Conservation (phyloP, 139 green algal species). For the Haematococcus lacustris region DNA sequence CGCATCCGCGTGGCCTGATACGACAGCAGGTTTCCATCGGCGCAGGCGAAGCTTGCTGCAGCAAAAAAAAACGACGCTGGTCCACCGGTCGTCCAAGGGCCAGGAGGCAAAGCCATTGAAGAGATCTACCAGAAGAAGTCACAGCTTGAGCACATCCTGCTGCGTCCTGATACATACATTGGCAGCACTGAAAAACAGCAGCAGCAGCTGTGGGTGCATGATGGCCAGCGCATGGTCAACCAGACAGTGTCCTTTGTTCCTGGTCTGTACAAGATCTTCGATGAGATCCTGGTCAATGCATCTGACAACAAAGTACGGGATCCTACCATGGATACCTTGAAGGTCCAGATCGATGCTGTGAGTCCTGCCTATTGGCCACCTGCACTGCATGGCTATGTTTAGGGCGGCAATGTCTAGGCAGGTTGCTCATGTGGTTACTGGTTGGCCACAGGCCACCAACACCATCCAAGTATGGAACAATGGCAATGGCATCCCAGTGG, state of each 20-base stretch:
- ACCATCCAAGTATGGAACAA: conserved; percentile 92
- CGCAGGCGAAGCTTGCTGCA: too few species aligned
- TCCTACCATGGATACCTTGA: conserved; percentile 83
- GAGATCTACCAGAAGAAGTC: conserved; percentile 98
- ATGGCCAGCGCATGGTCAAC: conserved; percentile 47
- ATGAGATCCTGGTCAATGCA: conserved; percentile 99
- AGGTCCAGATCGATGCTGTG: conserved; percentile 77
- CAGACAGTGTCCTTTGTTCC: conserved; percentile 70
- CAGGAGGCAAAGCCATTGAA: conserved; percentile 77
- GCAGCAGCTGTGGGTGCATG: conserved; percentile 87
- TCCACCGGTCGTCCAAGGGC: too few species aligned
- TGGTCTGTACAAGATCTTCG: conserved; percentile 99
- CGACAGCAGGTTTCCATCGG: too few species aligned
- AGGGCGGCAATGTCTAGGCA: not conserved
- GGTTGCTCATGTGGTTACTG: too few species aligned
- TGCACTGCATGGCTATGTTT: too few species aligned
- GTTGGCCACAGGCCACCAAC: conserved; percentile 53
- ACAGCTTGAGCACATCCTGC: conserved; percentile 97
- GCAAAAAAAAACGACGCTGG: too few species aligned
- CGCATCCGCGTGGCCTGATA: too few species aligned
- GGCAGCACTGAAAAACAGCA: conserved; percentile 85
- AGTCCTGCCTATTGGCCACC: conserved; percentile 5
- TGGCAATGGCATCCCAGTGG: conserved; percentile 89
- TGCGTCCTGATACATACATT: conserved; percentile 97
- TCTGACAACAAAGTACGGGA: conserved; percentile 98